Evolutionary conservation across 331 rosid species (phyloP).

Genomic region (Quercus phellos): DNA sequence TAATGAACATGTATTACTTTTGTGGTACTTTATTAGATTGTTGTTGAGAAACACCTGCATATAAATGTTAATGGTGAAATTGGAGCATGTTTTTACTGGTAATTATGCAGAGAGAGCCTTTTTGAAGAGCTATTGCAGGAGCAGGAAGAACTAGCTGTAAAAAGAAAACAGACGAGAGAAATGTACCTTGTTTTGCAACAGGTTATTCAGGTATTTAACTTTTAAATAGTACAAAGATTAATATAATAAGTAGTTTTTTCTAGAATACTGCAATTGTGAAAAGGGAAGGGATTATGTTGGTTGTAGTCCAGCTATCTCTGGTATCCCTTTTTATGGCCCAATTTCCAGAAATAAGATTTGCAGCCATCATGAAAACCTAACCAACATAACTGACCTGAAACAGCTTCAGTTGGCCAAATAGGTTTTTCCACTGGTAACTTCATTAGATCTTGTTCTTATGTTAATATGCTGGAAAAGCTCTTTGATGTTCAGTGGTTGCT

Average conservation of each 20-base stretch:
- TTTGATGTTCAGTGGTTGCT: too few species aligned
- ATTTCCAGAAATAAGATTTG: not conserved
- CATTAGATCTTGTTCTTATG: too few species aligned
- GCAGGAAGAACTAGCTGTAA: constrained; percentile 2
- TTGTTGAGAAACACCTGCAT: not conserved
- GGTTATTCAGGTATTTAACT: constrained; percentile 18
- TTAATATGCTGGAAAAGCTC: not conserved
- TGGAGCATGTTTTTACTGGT: constrained; percentile 1
- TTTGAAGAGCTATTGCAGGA: constrained; percentile 28
- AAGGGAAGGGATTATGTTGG: not conserved
- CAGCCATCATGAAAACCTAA: not conserved
- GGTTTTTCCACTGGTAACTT: not conserved
- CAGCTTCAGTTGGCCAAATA: not conserved
- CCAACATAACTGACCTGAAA: not conserved
- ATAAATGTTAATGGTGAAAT: not conserved
- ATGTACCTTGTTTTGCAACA: constrained; percentile 7
- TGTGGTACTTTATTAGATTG: too few species aligned
- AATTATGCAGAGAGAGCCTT: constrained; percentile 26
- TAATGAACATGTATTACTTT: not conserved
- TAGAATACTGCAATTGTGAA: too few species aligned
- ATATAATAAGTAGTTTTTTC: not conserved
- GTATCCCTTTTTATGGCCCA: not conserved
- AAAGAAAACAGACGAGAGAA: constrained; percentile 14
- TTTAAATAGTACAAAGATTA: not conserved
- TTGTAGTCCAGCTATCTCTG: not conserved